phyloP scores from a whole-genome alignment of 305 asterid species.

The Fraxinus velutina region DNA sequence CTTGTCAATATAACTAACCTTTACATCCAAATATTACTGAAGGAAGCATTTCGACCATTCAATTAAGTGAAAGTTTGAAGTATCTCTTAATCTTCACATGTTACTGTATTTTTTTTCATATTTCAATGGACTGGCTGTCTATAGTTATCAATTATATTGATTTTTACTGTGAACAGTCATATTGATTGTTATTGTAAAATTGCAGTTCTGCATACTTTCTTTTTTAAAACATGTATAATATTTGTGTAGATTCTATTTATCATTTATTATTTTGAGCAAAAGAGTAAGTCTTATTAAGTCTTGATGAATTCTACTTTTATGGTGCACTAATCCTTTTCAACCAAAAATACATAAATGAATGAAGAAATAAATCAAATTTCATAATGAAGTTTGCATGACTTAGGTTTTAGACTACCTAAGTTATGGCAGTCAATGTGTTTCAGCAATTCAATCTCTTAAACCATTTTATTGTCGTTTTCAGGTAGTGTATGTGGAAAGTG shows the following conservation, averaged over 20 bases:
- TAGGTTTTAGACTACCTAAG: background rate
- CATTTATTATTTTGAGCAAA: background rate
- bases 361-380: background rate
- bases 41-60: background rate
- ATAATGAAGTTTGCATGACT: background rate
- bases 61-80: background rate
- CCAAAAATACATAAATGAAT: background rate
- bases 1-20: background rate
- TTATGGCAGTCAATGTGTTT: background rate
- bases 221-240: background rate
- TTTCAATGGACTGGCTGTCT: background rate
- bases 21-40: background rate
- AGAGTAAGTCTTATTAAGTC: background rate
- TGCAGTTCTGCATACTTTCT: background rate
- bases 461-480: conserved; percentile 26
- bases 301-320: background rate
- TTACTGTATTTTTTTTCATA: background rate
- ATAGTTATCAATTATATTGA: background rate
- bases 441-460: background rate
- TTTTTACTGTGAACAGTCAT: background rate
- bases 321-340: background rate
- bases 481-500: conserved; percentile 62
- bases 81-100: background rate
- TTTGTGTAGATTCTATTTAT: background rate
- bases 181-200: background rate